Evolutionary conservation across 164 flowering plant genomes (phyloP), one percentile per base, ranked within the genome.

Genomic region (Cinnamomum micranthum): DNA sequence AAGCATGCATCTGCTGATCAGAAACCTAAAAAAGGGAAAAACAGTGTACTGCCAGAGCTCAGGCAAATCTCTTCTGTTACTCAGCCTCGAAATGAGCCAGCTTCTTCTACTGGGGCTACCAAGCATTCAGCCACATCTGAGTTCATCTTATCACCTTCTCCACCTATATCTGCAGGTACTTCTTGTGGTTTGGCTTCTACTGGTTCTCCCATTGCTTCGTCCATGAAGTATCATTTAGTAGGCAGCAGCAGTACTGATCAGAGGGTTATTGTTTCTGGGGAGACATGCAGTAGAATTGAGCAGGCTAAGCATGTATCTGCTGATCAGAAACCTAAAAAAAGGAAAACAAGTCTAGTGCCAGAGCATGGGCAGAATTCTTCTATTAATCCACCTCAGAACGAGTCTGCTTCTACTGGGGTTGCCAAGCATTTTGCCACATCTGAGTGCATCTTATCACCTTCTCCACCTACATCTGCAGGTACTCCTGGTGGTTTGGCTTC

Each of bases 1-100:
- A 88, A 79, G 76, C 79, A 70, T 41, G 35, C 74, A 52, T 71
- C 91, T 77, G 59, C 81, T 69, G 97, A 83, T 65, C 73, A 83
- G 20, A 94, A 88, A 81, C 70, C 91, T 35, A 89, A 90, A 77
- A 95, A 86, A 84, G 87, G 90, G 60, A 93, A 87, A 69, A 95
- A 90, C 78, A 72, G 67, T 77, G 10, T 81, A 25, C 77, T 72
- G 71, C 65, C 89, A 73, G 87, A 82, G 78, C 68, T 52, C 77
- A 77, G 80, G 25, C 89, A 81, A 73, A 73, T 70, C 50, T 55
- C 77, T 47, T 59, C 81, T 70, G 69, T 74, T 50, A 76, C 83
- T 71, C 88, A 80, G 74, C 28, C 87, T 79, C 81, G 63, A 72
- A 58, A 72, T n/a, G 86, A 84, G 50, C 19, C 83, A 15, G 83